These are phyloP conservation scores for Syzygium aqueum DNA, from an alignment of 345 rosid genomes.

Conservation along the genomic window DNA sequence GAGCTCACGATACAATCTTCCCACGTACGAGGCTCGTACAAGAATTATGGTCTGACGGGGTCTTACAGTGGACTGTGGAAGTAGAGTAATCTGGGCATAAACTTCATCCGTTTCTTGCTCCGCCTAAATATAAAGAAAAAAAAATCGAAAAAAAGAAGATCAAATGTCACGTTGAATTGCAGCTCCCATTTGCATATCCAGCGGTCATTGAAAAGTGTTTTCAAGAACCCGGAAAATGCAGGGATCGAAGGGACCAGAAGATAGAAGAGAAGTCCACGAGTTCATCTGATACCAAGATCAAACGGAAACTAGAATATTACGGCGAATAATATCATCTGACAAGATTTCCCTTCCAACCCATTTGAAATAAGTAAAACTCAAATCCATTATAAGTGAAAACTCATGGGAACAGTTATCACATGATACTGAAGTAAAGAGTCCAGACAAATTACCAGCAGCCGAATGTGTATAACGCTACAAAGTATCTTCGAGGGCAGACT, in stretches of 20 bases:
- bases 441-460: conserved; percentile 39
- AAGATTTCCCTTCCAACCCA: neutral
- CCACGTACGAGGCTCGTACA: neutral
- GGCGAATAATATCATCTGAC: neutral
- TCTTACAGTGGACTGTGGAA: conserved; percentile 61
- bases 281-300: neutral
- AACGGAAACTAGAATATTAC: neutral
- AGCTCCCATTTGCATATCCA: neutral
- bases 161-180: neutral
- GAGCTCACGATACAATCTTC: neutral
- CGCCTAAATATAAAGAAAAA: conserved; percentile 37
- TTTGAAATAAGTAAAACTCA: too few species aligned
- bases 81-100: conserved; percentile 78
- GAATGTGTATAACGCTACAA: conserved; percentile 65
- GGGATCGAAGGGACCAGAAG: neutral
- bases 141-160: neutral
- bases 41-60: neutral
- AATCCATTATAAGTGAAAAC: neutral
- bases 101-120: conserved; percentile 95
- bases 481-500: conserved; percentile 72
- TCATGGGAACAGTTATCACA: neutral
- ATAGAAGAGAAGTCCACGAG: neutral
- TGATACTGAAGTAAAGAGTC: neutral
- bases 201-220: neutral
- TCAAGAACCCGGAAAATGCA: neutral